These are phyloP conservation scores for Leccinum subfulvum DNA, from an alignment of 1,284 basidiomycete species.

Conservation along the genomic window DNA sequence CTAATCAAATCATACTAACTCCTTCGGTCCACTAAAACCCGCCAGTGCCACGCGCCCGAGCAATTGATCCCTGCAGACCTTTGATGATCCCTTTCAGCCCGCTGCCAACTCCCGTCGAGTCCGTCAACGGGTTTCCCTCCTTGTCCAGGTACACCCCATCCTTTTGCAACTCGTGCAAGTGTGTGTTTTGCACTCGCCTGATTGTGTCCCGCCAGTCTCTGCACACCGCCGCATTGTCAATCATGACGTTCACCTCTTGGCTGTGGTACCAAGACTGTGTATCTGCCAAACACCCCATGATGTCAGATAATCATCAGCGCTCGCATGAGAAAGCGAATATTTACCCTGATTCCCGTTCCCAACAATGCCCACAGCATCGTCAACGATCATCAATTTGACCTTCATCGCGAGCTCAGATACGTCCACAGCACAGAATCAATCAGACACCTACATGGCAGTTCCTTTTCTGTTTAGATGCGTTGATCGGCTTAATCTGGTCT, in stretches of 20 bases:
- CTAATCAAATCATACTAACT: constrained; percentile 11
- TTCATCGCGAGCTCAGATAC: constrained; percentile 19
- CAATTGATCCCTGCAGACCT: constrained; percentile 35
- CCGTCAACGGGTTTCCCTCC: constrained; percentile 42
- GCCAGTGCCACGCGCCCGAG: constrained; percentile 34
- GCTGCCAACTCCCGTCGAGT: constrained; percentile 33
- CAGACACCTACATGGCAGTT: constrained; percentile 58
- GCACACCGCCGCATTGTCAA: constrained; percentile 63
- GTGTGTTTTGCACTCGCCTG: constrained; percentile 69
- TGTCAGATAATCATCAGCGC: constrained; percentile 1
- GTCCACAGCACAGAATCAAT: constrained; percentile 2
- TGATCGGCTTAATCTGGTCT: constrained; percentile 71
- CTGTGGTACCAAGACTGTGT: constrained; percentile 81
- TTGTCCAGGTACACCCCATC: constrained; percentile 71
- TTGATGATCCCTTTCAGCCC: constrained; percentile 33
- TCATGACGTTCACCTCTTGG: constrained; percentile 76
- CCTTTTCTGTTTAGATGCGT: constrained; percentile 71
- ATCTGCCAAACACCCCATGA: constrained; percentile 35
- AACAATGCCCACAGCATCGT: constrained; percentile 68
- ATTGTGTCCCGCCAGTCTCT: constrained; percentile 65
- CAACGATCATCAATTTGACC: constrained; percentile 75
- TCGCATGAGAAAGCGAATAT: background rate
- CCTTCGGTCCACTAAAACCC: constrained; percentile 26
- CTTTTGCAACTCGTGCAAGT: constrained; percentile 55
- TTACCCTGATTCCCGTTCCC: constrained; percentile 64